A percentile compares a stretch with the other conserved stretches of the same genome.
phyloP scores from a whole-genome alignment of 1,139 yeast genomes.

The Sugiyamaella paludigena region DNA sequence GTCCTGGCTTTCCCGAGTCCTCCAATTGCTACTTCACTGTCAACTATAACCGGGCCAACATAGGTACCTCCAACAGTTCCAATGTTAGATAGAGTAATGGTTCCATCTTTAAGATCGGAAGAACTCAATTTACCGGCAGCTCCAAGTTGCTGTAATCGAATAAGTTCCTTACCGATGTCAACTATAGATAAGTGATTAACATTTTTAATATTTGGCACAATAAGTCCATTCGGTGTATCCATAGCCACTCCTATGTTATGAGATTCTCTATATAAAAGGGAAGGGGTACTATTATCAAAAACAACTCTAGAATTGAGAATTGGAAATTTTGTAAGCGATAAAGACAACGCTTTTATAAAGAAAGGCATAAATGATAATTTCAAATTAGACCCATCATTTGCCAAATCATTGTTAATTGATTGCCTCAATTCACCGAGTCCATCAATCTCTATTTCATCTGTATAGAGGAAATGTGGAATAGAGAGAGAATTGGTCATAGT shows the following conservation, averaged over 20 bases:
- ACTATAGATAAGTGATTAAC: conserved; percentile 61
- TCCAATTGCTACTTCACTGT: conserved; percentile 37
- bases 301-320: conserved; percentile 32
- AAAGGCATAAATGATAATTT: conserved; percentile 40
- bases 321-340: conserved; percentile 33
- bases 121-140: conserved; percentile 62
- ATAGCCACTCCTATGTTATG: conserved; percentile 62
- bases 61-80: conserved; percentile 77
- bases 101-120: conserved; percentile 73
- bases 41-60: conserved; percentile 65
- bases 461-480: conserved; percentile 39
- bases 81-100: conserved; percentile 73
- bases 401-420: conserved; percentile 28
- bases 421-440: conserved; percentile 27
- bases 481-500: conserved; percentile 36
- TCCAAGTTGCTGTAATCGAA: conserved; percentile 56
- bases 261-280: conserved; percentile 28
- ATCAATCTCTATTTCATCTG: conserved; percentile 37
- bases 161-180: conserved; percentile 62
- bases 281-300: conserved; percentile 27
- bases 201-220: conserved; percentile 70
- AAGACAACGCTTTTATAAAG: conserved; percentile 38
- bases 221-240: conserved; percentile 73
- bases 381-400: conserved; percentile 13
- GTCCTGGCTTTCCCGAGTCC: conserved; percentile 35